phyloP scores from a whole-genome alignment of 2,329 filamentous ascomycete genomes.

The Akanthomyces dipterigenus region DNA sequence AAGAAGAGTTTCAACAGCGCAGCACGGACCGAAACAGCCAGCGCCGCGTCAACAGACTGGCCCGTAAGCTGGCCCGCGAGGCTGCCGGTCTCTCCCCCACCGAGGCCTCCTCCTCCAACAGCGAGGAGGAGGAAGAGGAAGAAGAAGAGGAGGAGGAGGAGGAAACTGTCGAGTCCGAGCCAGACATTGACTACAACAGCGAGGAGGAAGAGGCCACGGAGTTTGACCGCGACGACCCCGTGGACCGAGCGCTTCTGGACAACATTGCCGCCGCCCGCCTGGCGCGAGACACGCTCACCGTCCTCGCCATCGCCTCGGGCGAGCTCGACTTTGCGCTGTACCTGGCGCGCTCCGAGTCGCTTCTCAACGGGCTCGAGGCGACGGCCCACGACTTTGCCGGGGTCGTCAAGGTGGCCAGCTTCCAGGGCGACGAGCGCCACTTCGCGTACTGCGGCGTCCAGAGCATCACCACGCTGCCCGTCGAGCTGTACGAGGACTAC shows the following conservation, averaged over 20 bases:
- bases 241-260: background rate
- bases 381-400: background rate
- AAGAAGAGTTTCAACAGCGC: background rate
- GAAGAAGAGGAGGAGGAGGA: too few species aligned
- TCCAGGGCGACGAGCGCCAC: background rate
- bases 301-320: background rate
- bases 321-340: conserved; percentile 8
- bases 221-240: background rate
- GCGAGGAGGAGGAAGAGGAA: too few species aligned
- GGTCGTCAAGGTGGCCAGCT: background rate
- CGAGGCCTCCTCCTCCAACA: too few species aligned
- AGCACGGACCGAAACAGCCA: too few species aligned
- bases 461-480: background rate
- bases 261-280: background rate
- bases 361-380: background rate
- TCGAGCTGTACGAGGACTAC: background rate
- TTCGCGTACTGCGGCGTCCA: background rate
- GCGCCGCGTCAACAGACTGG: background rate
- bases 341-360: background rate
- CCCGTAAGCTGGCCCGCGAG: background rate
- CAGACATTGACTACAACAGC: too few species aligned
- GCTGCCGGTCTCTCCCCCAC: background rate
- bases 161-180: too few species aligned
- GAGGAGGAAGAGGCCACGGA: too few species aligned
- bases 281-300: background rate